These are phyloP conservation scores for Daldinia loculata DNA, from an alignment of 495 filamentous ascomycete genomes.

Conservation along the genomic window DNA sequence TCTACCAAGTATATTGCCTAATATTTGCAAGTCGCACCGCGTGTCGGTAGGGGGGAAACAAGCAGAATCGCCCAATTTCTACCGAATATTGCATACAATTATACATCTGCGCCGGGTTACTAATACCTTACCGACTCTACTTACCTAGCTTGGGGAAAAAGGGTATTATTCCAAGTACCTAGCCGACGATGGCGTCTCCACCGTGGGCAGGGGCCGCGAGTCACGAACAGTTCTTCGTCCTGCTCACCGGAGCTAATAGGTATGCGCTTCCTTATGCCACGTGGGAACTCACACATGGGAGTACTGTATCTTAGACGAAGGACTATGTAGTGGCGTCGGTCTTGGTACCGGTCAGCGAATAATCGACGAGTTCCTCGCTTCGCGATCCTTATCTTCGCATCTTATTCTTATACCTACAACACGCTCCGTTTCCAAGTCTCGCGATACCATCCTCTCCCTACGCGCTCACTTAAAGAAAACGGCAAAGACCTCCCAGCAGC, in stretches of 20 bases:
- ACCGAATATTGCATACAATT: background rate
- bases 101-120: background rate
- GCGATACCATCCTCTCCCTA: conserved; percentile 64
- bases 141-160: background rate
- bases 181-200: conserved; percentile 50
- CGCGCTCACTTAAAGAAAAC: conserved; percentile 60
- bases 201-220: conserved; percentile 61
- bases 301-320: conserved; percentile 35
- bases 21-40: background rate
- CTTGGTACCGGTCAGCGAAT: conserved; percentile 86
- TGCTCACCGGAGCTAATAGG: conserved; percentile 83
- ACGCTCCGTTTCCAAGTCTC: conserved; percentile 66
- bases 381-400: conserved; percentile 67
- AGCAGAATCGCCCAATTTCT: background rate
- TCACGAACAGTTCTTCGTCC: conserved; percentile 59
- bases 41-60: background rate
- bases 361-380: conserved; percentile 86
- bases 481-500: conserved; percentile 48
- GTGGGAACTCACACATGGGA: conserved; percentile 1
- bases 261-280: conserved; percentile 44
- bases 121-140: background rate
- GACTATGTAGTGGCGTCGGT: conserved; percentile 77
- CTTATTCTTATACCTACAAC: conserved; percentile 74
- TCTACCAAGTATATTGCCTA: background rate
- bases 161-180: background rate